Percentiles rank a stretch among this genome's conserved stretches.
Conservation (phyloP, 139 green algal genomes). For the Chlamydomonas sp. region DNA sequence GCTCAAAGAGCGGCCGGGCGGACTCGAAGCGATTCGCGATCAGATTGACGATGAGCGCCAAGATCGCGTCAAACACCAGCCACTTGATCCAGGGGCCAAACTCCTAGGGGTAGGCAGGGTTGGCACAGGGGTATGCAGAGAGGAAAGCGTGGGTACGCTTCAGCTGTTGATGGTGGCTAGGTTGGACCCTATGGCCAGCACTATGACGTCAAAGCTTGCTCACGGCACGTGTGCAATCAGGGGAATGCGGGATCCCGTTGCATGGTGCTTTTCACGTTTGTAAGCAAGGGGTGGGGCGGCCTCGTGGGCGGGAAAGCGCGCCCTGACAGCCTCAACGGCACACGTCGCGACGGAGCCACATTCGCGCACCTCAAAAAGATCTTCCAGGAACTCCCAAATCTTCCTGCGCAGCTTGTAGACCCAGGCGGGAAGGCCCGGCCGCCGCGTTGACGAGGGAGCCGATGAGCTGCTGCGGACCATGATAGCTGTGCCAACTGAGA, state of each 20-base stretch:
- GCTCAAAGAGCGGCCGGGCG: conserved; percentile 25
- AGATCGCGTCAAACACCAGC: conserved; percentile 18
- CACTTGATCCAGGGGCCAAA: conserved; percentile 37
- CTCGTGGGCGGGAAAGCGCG: no score
- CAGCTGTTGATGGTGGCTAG: no score
- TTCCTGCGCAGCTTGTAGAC: conserved; percentile 16
- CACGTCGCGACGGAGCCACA: no score
- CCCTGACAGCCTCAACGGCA: no score
- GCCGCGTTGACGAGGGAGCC: no score
- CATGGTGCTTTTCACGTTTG: no score
- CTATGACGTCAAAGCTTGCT: not conserved
- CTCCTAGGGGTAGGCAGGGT: not conserved
- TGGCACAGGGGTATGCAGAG: not conserved
- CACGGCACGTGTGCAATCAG: not conserved
- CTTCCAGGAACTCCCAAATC: conserved; percentile 30
- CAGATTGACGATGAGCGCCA: conserved; percentile 14
- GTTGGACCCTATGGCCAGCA: no score
- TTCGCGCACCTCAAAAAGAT: conserved; percentile 14
- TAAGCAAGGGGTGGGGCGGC: no score
- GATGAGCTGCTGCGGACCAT: no score
- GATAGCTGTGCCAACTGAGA: no score
- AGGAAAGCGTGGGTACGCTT: no score
- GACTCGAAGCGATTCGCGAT: conserved; percentile 25
- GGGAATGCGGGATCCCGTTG: no score
- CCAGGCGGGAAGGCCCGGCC: not conserved